phyloP scores from a whole-genome alignment of 768 basidiomycete genomes.

The Omphalotus guepiniiformis region DNA sequence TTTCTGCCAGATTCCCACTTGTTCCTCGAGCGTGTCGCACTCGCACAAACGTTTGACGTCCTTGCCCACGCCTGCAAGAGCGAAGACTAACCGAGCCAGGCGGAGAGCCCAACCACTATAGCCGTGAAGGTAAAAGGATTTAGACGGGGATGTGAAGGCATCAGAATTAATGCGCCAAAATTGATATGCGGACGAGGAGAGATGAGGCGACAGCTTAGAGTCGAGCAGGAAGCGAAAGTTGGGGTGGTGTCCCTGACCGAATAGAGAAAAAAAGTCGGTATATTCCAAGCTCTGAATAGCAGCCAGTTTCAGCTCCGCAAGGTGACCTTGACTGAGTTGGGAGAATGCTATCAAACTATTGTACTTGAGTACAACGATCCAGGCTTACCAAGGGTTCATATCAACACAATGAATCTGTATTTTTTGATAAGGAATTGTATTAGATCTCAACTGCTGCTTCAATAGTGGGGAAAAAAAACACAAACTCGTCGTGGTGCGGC shows the following conservation, averaged over 20 bases:
- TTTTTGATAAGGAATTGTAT: constrained; percentile 4
- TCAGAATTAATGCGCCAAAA: constrained; percentile 67
- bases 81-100: constrained; percentile 53
- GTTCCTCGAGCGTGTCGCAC: constrained; percentile 50
- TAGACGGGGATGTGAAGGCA: constrained; percentile 37
- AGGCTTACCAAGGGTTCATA: constrained; percentile 56
- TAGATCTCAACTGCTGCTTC: too few relatives aligned
- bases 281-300: constrained; percentile 52
- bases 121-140: constrained; percentile 62
- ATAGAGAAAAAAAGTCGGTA: constrained; percentile 61
- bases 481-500: constrained; percentile 50
- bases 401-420: constrained; percentile 64
- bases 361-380: neutral
- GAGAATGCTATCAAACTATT: neutral
- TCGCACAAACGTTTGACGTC: constrained; percentile 55
- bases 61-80: constrained; percentile 50
- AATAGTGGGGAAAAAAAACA: neutral
- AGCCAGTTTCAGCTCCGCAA: constrained; percentile 76
- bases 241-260: constrained; percentile 59
- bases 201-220: constrained; percentile 54
- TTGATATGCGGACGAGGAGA: constrained; percentile 71
- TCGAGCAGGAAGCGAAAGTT: constrained; percentile 60
- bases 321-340: constrained; percentile 62
- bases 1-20: constrained; percentile 57
- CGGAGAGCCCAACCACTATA: constrained; percentile 68